Base-by-base conservation (phyloP, 2,329 filamentous ascomycete genomes). In the Aurifilum marmelostoma region DNA sequence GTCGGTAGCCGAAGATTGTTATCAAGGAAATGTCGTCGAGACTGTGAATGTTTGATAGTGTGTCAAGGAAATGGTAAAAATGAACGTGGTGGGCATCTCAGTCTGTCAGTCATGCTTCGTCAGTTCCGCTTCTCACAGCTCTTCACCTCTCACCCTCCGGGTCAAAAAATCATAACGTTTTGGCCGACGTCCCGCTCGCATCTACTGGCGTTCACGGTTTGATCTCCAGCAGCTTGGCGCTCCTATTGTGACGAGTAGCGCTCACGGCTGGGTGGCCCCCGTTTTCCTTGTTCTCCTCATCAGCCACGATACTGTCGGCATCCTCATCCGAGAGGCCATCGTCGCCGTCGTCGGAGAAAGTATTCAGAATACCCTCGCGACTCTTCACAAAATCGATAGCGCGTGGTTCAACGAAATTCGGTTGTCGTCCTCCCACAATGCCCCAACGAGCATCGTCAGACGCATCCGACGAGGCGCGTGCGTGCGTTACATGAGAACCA, bases 191-290 rank as follows among this genome's bases (percentile, higher is more conserved):
- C 66, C 76, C 78, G 75, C 81, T 83, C 56, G 78, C 80, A 71
- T 89, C 88, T 16, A 80, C 79, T 29, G 87, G 90, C 59, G 78
- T 77, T 34, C 85, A 83, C 29, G 87, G 84, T 27, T 85, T 84
- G 61, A 94, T 84, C 63, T 94, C 89, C 63, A 96, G 81, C 65
- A 95, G 79, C 78, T 88, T 91, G 14, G 92, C 92, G 75, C 91
- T 94, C 63, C 91, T 91, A 75, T 91, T 94, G 72, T 91, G 91
- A 66, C 90, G 86, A 27, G 83, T 87, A 68, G 95, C 83, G 78
- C 91, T 95, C 65, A 85, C 89, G 37, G 93, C 92, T 73, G 91
- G 88, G 74, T 89, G 87, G 29, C 84, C 73, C 56, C 82, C 80
- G 32, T 77, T 78, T 71, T 76, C 79, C 73, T 80, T 80, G 14